These are phyloP conservation scores for Diddensiella transvaalensis DNA, from an alignment of 805 yeast species.

Conservation along the genomic window DNA sequence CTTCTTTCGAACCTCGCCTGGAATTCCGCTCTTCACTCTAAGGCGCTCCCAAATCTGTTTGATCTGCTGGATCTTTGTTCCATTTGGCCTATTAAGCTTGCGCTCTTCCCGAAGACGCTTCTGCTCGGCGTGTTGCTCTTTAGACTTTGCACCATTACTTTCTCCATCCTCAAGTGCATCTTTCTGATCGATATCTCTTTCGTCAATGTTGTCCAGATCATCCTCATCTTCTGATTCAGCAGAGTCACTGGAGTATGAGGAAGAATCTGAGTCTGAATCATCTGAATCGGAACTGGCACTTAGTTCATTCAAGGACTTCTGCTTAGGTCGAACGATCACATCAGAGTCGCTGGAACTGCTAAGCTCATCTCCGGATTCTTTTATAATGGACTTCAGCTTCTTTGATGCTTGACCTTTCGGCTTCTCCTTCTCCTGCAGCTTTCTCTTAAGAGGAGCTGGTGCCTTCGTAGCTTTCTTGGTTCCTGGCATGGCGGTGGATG, in stretches of 20 bases:
- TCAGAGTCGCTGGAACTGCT: background rate
- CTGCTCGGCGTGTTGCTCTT: conserved; percentile 79
- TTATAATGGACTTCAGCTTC: background rate
- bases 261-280: conserved; percentile 6
- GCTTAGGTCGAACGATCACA: background rate
- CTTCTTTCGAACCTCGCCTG: conserved; percentile 71
- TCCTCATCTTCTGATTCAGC: conserved; percentile 15
- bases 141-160: conserved; percentile 31
- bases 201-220: conserved; percentile 11
- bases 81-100: conserved; percentile 83
- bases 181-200: conserved; percentile 14
- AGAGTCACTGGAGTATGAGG: conserved; percentile 1
- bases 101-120: conserved; percentile 73
- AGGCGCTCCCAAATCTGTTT: conserved; percentile 88
- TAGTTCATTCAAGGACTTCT: background rate
- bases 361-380: background rate
- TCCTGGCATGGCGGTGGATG: background rate
- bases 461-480: background rate
- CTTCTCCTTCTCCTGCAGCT: background rate
- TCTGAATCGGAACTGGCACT: background rate
- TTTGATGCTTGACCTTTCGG: background rate
- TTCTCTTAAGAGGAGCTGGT: background rate
- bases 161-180: conserved; percentile 28
- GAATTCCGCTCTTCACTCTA: conserved; percentile 78
- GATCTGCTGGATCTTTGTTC: conserved; percentile 77